Evolutionary conservation across 345 rosid genomes (phyloP).

Genomic region (Geranium rotundifolium): DNA sequence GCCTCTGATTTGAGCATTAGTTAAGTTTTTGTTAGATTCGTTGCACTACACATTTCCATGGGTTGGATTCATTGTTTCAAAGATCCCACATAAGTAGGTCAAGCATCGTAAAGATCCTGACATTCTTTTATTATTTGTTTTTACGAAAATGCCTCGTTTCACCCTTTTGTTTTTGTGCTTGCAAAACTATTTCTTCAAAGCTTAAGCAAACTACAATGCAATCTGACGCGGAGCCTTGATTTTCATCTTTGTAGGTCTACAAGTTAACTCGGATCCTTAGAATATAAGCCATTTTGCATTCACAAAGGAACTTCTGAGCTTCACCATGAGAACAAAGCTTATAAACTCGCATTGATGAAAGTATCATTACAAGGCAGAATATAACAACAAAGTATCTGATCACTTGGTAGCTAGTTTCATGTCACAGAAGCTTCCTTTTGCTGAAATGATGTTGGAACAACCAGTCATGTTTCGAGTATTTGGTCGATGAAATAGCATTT

Average conservation of each 20-base stretch:
- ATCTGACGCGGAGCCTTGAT: not conserved
- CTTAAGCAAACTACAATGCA: not conserved
- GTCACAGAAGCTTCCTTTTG: not conserved
- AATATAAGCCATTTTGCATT: conserved; percentile 22
- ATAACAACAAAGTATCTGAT: not conserved
- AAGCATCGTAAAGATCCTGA: no score
- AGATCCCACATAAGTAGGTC: no score
- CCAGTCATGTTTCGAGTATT: not conserved
- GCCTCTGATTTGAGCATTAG: not conserved
- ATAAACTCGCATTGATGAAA: not conserved
- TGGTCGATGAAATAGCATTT: not conserved
- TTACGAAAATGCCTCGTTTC: no score
- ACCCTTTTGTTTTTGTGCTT: not conserved
- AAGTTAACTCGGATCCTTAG: conserved; percentile 55
- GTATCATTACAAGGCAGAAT: no score
- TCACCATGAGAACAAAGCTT: not conserved
- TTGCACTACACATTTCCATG: no score
- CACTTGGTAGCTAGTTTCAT: no score
- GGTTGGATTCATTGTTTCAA: no score
- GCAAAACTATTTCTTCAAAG: not conserved
- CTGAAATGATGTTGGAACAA: not conserved
- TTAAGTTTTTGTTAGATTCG: no score
- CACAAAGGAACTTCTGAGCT: not conserved
- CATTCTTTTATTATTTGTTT: not conserved
- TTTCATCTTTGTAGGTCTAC: conserved; percentile 35